Base-by-base conservation (phyloP, 192 early-diverging fungal species). In the Diversispora epigaea region DNA sequence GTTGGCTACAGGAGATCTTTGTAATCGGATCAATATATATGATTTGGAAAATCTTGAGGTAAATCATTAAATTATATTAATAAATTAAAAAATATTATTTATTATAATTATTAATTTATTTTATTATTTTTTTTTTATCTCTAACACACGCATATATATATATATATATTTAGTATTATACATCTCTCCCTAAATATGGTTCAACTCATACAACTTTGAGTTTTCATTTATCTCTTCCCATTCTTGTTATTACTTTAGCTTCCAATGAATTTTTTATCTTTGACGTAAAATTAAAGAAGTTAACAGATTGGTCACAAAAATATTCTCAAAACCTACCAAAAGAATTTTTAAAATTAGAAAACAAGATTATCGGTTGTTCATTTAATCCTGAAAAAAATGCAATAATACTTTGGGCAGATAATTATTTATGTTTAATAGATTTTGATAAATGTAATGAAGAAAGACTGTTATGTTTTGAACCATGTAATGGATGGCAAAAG, bases 281-380 rank as follows among this genome's bases (percentile, higher is more conserved):
- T 76, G 91, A 98, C 71, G 86, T 90, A 17, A 83, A 88, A 46
- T 68, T 77, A 14, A 82, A 89, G n/a, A 83, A 82, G 21, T 82
- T 94, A 56, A 91, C 92, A 3, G 86, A 92, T 64, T 98, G 97
- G 97, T 95, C 94, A 15, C 80, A 85, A 58, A 81, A 86, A 71
- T 85, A 93, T 76, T 88, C 90, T 41, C 76, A 90, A 45, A 71
- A 78, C 4, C 84, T 96, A 39, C 94, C 94, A n/a, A 73, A 64
- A 32, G 81, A 87, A 54, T 90, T 94, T 75, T 64, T 87, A 50
- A 65, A 79, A 21, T 79, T 90, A 73, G 83, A 84, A 71, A 92
- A 95, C 79, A 86, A 87, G 66, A 88, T 94, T 14, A 83, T 87
- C 9, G 95, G 94, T 11, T 81, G 94, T 4, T 82, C 83, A n/a